Percentiles rank a stretch among this genome's conserved stretches.
Evolutionary conservation across 257 asterid species (phyloP).

Genomic region (Echium plantagineum): DNA sequence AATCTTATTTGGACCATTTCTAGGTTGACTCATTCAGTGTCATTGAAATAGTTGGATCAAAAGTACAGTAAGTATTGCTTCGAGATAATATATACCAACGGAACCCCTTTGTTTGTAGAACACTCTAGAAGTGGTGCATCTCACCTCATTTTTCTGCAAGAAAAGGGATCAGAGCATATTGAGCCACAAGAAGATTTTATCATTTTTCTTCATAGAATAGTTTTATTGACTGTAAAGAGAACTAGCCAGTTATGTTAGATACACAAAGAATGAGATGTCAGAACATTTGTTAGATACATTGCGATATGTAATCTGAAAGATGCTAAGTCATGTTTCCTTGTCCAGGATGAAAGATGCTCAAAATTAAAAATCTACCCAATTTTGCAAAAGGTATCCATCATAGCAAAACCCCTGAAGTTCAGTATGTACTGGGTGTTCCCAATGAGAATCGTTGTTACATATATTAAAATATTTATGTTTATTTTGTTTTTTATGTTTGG

Average conservation of each 20-base stretch:
- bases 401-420: background rate
- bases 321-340: conserved; percentile 5
- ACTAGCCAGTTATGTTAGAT: too few relatives aligned
- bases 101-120: background rate
- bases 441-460: background rate
- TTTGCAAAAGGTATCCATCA: conserved; percentile 75
- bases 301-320: background rate
- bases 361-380: conserved; percentile 87
- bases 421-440: background rate
- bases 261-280: too few relatives aligned
- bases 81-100: background rate
- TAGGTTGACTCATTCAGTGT: background rate
- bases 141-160: too few relatives aligned
- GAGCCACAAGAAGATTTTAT: too few relatives aligned
- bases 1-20: background rate
- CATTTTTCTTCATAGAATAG: too few relatives aligned
- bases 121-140: too few relatives aligned
- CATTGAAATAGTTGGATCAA: background rate
- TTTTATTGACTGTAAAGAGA: too few relatives aligned
- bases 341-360: conserved; percentile 97
- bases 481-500: conserved; percentile 8
- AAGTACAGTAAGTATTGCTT: background rate
- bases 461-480: background rate
- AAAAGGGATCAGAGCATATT: too few relatives aligned
- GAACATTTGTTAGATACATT: too few relatives aligned